phyloP scores from a whole-genome alignment of 1,284 basidiomycete genomes.

The Omphalotus olearius region DNA sequence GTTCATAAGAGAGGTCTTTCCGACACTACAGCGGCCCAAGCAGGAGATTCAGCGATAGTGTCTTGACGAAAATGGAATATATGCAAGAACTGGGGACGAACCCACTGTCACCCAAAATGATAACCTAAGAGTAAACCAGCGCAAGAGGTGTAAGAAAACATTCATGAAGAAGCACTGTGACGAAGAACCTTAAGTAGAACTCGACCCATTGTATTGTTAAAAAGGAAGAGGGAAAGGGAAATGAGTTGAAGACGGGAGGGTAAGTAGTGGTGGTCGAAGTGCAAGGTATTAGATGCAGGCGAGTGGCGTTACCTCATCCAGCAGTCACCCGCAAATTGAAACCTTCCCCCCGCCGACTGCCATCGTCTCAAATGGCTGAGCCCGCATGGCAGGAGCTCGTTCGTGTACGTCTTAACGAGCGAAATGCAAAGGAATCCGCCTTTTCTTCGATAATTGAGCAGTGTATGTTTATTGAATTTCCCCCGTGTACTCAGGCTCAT shows the following conservation, averaged over 20 bases:
- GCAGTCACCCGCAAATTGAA: constrained; percentile 13
- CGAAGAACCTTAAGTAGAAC: constrained; percentile 87
- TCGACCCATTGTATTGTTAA: constrained; percentile 57
- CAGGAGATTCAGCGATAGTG: constrained; percentile 15
- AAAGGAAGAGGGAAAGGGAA: constrained; percentile 6
- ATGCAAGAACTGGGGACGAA: constrained; percentile 37
- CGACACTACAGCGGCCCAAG: constrained; percentile 62
- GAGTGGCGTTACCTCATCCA: constrained; percentile 21
- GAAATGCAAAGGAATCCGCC: constrained; percentile 71
- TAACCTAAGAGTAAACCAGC: constrained; percentile 58
- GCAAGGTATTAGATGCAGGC: neutral
- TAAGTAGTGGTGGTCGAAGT: constrained; percentile 2
- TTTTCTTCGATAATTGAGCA: constrained; percentile 84
- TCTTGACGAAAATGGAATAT: constrained; percentile 9
- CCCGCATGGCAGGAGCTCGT: constrained; percentile 79
- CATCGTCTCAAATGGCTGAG: constrained; percentile 56
- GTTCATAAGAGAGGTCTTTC: constrained; percentile 99
- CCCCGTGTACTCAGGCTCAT: constrained; percentile 8
- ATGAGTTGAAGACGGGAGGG: neutral
- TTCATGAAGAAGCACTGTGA: neutral
- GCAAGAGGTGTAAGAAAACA: neutral
- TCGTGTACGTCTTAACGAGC: constrained; percentile 72
- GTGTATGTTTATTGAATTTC: constrained; percentile 48
- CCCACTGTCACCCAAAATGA: constrained; percentile 98
- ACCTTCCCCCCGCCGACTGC: constrained; percentile 8